Base-by-base conservation (phyloP, 2,329 filamentous ascomycete species). In the Tolypocladium capitatum region DNA sequence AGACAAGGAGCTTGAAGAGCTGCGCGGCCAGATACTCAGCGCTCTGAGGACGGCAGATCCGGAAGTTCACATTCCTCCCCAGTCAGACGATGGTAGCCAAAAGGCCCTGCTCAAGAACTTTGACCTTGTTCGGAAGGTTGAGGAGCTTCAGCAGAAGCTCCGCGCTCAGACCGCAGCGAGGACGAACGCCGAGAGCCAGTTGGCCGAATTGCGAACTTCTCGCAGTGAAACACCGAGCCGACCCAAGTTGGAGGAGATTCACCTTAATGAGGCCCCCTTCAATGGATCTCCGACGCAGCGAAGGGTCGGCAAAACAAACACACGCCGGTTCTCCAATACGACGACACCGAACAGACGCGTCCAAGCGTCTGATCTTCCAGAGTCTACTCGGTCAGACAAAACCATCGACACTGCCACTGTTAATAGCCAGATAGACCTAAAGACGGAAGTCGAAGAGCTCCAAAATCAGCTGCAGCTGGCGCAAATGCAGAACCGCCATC, bases 381-480 rank as follows among this genome's bases (percentile, higher is more conserved):
- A 94, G 59, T 94, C 90, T 33, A 81, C 78, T 49, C 81, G 84
- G 36, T 95, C 90, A 2, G 91, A 97, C 61, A 78, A 81, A 48
- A 95, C 88, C 1, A 80, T 60, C 24, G 91, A 96, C 62, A 85
- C 88, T 16, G 71, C 89, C 38, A 83, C 82, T 55, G 87, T 87
- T 67, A 91, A 92, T 68, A 88, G 84, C 59, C 83, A 84, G 35
- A 91, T 94, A 82, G 91, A 97, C 61, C 72, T 94, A 50, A 92
- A 90, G 59, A 79, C 87, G 4, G 90, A 97, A 58, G 74, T 96
- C 13, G 91, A 97, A 62, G 83, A 94, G 64, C 75, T 95, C 27
- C 91, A 96, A 62, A 96, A 94, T 62, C 88, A 95, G 62, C 76
- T 97, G 46, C 91, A 97, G 60, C 80, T 97, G 63, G 83, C 85